Base-by-base conservation (phyloP, 2,329 filamentous ascomycete genomes). In the Neofusicoccum cordaticola region DNA sequence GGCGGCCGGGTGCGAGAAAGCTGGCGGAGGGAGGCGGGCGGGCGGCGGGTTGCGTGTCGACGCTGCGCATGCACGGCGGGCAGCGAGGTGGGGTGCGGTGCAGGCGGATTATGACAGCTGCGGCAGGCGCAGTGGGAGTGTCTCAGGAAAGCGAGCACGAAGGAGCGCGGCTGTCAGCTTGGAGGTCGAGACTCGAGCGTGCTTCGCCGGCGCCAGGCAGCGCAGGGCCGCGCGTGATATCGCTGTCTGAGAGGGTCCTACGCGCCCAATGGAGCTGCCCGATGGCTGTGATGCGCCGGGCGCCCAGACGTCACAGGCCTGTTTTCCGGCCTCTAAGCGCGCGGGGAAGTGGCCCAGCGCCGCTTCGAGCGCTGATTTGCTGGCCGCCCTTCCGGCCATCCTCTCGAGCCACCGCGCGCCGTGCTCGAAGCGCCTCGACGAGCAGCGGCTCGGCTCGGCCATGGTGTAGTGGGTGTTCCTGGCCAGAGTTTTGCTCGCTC, bases 341-440 rank as follows among this genome's bases (percentile, higher is more conserved):
- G 56, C 56, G 56, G 56, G 56, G 56, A 60, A 47, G 56, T 60
- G 56, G 56, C 56, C 56, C 56, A 60, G 42, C 31, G 31, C 56
- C 11, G 56, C 42, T 37, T 22, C 27, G n/a, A 15, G 7, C 56
- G 42, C 56, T 60, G 41, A 60, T 60, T 60, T 48, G 56, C 56
- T 37, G 42, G 56, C 53, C 56, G 41, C 42, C 8, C 13, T n/a
- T 22, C 12, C 11, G 27, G 56, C 42, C 56, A 37, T 45, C 41
- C 13, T 44, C 31, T 37, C 41, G 41, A 56, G 56, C 31, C 56
- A 47, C 27, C 42, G 44, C 42, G 56, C 56, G 27, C n/a, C 42
- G 41, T 13, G 15, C 53, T 58, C 53, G 53, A 58, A 47, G 56
- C 56, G 56, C 56, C 31, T 19, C 42, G 11, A 60, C n/a, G 15